These are phyloP conservation scores for Alectoria sarmentosa DNA, from an alignment of 495 filamentous ascomycete species.

Conservation along the genomic window DNA sequence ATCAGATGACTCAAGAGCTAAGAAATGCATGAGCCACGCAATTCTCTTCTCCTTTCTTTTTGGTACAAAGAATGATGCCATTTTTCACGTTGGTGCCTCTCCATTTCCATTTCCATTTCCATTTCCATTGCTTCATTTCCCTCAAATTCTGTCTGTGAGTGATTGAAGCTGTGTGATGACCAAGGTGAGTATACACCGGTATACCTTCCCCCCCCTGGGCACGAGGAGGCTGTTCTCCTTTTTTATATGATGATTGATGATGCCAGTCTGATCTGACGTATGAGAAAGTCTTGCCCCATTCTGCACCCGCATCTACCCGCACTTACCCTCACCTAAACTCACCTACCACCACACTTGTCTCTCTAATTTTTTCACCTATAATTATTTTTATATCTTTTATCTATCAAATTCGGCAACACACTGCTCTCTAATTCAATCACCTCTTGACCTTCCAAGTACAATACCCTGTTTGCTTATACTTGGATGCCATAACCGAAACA, in stretches of 20 bases:
- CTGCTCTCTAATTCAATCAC: background rate
- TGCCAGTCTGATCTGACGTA: too few species aligned
- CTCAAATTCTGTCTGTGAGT: too few species aligned
- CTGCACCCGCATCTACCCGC: too few species aligned
- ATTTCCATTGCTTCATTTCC: too few species aligned
- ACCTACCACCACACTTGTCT: background rate
- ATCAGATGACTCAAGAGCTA: background rate
- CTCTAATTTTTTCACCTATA: background rate
- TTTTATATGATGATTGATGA: too few species aligned
- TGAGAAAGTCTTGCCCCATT: too few species aligned
- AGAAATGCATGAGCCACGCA: background rate
- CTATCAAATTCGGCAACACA: background rate
- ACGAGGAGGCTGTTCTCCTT: too few species aligned
- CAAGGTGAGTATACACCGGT: too few species aligned
- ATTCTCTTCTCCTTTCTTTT: background rate
- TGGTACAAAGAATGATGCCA: background rate
- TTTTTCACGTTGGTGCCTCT: background rate
- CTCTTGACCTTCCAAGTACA: background rate
- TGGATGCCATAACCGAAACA: slow-evolving; percentile 34
- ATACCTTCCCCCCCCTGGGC: too few species aligned
- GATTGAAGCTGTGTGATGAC: too few species aligned
- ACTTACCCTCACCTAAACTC: too few species aligned
- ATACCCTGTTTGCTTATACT: background rate
- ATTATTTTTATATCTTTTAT: background rate
- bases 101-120: too few species aligned